Conservation (phyloP, 2,329 filamentous ascomycete genomes). For the Aureobasidium pullulans region DNA sequence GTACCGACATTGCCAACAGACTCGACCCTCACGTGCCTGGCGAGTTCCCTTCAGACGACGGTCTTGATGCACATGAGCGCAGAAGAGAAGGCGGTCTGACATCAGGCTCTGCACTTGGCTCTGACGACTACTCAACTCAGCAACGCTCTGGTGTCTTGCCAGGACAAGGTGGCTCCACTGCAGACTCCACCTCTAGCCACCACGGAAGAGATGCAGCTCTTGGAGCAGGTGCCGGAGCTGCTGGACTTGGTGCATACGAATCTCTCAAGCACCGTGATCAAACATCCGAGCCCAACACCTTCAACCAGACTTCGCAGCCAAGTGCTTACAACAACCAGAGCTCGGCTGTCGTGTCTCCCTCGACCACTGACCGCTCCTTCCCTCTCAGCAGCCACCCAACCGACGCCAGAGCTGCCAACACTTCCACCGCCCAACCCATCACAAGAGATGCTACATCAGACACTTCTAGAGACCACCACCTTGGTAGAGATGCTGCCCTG, state of each 20-base stretch:
- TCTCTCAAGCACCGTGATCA: constrained; percentile 22
- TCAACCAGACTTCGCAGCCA: neutral
- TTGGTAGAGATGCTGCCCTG: constrained; percentile 25
- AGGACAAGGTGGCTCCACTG: neutral
- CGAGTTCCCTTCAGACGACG: constrained; percentile 23
- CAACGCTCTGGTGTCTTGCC: neutral
- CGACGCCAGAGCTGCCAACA: neutral
- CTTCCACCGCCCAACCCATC: neutral
- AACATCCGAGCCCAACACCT: neutral
- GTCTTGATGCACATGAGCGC: constrained; percentile 17
- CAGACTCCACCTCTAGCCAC: neutral
- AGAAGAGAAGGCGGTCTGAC: neutral
- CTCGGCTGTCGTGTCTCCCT: neutral
- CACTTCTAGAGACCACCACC: constrained; percentile 18
- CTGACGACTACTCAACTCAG: constrained; percentile 17
- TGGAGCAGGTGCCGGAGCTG: constrained; percentile 20
- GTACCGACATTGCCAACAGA: constrained; percentile 25
- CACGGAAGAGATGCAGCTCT: constrained; percentile 25
- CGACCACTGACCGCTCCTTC: constrained; percentile 1
- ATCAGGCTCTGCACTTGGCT: neutral
- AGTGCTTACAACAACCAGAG: neutral
- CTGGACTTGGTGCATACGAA: constrained; percentile 24
- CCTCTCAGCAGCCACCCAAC: constrained; percentile 4
- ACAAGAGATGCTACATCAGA: neutral
- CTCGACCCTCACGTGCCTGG: constrained; percentile 31